Percentiles rank a stretch among this genome's conserved stretches.
Evolutionary conservation across 441 rosid genomes (phyloP).

Genomic region (Gossypium gossypioides): DNA sequence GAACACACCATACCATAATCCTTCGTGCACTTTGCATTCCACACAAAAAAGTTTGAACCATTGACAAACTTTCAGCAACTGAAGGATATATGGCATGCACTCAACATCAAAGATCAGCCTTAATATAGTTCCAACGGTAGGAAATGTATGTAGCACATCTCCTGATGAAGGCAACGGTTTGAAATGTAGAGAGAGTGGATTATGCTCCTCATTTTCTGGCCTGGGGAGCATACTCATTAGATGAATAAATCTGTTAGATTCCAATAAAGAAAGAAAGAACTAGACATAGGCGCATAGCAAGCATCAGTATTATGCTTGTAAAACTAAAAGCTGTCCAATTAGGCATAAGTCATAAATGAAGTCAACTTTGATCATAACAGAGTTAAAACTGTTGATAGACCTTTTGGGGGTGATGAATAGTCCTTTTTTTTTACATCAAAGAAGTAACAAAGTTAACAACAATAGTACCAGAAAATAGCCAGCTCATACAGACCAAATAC

Average conservation of each 20-base stretch:
- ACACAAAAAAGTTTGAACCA: conserved; percentile 56
- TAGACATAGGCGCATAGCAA: not conserved
- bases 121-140: conserved; percentile 62
- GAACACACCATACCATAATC: conserved; percentile 55
- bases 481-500: not conserved
- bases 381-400: not conserved
- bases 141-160: conserved; percentile 48
- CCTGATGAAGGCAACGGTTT: conserved; percentile 44
- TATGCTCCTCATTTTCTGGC: conserved; percentile 37
- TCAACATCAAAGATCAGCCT: conserved; percentile 35
- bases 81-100: conserved; percentile 26
- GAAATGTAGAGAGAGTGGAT: conserved; percentile 38
- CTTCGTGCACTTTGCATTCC: conserved; percentile 44
- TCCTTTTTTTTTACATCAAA: not conserved
- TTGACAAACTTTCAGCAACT: conserved; percentile 34
- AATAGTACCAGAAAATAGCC: not conserved
- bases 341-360: not conserved
- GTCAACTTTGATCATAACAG: not conserved
- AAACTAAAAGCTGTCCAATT: not conserved
- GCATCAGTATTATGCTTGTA: not conserved
- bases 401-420: not conserved
- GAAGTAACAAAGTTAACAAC: not conserved
- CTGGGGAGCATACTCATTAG: conserved; percentile 16
- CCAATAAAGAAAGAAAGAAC: not conserved
- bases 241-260: not conserved